Conservation (phyloP, 768 basidiomycete genomes). For the Crassisporium funariophilum region DNA sequence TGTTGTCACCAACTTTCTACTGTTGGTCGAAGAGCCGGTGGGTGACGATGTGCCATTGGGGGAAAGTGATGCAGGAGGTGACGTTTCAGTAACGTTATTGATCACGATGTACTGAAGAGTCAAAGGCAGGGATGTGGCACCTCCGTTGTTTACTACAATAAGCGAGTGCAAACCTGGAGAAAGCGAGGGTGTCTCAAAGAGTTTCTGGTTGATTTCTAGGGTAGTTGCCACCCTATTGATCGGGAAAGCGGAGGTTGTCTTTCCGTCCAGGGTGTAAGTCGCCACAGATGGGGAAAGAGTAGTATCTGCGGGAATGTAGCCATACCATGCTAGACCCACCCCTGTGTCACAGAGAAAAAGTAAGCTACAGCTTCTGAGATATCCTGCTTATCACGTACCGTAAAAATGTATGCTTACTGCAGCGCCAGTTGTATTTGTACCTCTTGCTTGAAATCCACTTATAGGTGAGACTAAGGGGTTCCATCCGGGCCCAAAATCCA, state of each 20-base stretch:
- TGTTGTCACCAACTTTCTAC: not conserved
- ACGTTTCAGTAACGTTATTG: slow-evolving; percentile 14
- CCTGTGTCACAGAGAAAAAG: too few species aligned
- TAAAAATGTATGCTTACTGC: too few species aligned
- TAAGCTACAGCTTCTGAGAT: too few species aligned
- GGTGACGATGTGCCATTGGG: not conserved
- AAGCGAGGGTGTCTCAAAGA: slow-evolving; percentile 23
- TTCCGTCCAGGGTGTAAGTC: not conserved
- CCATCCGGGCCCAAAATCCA: slow-evolving; percentile 10
- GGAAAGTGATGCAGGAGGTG: not conserved
- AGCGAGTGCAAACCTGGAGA: slow-evolving; percentile 21
- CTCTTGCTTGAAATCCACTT: too few species aligned
- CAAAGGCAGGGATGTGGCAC: slow-evolving; percentile 22
- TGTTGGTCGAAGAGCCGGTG: not conserved
- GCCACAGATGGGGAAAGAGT: too few species aligned
- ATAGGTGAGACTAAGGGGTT: too few species aligned
- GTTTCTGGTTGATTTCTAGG: slow-evolving; percentile 19
- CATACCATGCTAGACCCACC: too few species aligned
- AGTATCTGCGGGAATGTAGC: too few species aligned
- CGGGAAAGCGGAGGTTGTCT: not conserved
- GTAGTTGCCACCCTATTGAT: not conserved
- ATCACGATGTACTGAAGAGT: slow-evolving; percentile 23
- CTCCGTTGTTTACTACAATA: slow-evolving; percentile 21
- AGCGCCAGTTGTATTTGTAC: too few species aligned
- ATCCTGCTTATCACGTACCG: too few species aligned